phyloP scores from a whole-genome alignment of 306 rosid genomes.

The peach (Prunus persica) region DNA sequence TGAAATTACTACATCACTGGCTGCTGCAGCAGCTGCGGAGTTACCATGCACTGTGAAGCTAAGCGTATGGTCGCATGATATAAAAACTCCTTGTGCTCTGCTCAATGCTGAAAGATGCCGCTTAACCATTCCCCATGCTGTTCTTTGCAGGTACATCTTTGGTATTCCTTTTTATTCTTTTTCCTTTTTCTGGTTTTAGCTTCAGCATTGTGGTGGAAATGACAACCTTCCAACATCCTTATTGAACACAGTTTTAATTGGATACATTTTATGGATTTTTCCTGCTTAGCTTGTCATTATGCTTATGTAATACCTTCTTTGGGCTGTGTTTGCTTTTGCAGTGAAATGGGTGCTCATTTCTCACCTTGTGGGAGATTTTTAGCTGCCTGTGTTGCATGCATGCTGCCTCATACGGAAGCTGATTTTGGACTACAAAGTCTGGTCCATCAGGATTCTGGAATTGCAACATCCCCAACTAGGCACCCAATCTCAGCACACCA shows the following conservation, averaged over 20 bases:
- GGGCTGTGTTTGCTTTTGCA: constrained; percentile 40
- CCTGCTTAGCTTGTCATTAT: constrained; percentile 11
- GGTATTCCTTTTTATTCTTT: background rate
- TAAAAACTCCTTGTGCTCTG: constrained; percentile 60
- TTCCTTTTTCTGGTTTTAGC: background rate
- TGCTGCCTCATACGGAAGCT: constrained; percentile 60
- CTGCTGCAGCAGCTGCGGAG: constrained; percentile 80
- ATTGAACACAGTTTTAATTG: background rate
- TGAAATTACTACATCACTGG: constrained; percentile 76
- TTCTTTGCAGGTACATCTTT: constrained; percentile 76
- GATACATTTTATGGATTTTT: constrained; percentile 4
- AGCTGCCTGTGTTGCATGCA: constrained; percentile 96
- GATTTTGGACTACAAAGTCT: constrained; percentile 52
- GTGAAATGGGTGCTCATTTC: constrained; percentile 99
- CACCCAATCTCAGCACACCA: constrained; percentile 76
- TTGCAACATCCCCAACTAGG: constrained; percentile 66
- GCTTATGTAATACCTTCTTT: constrained; percentile 1
- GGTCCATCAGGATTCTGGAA: constrained; percentile 55
- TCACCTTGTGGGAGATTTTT: constrained; percentile 97
- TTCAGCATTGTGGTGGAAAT: constrained; percentile 6
- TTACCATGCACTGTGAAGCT: constrained; percentile 97
- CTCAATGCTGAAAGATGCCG: constrained; percentile 67
- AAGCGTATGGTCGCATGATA: constrained; percentile 82
- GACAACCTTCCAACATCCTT: background rate
- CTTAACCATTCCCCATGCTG: constrained; percentile 78